Evolutionary conservation across 192 early-diverging fungal genomes (phyloP).

Genomic region (Linnemannia schmuckeri): DNA sequence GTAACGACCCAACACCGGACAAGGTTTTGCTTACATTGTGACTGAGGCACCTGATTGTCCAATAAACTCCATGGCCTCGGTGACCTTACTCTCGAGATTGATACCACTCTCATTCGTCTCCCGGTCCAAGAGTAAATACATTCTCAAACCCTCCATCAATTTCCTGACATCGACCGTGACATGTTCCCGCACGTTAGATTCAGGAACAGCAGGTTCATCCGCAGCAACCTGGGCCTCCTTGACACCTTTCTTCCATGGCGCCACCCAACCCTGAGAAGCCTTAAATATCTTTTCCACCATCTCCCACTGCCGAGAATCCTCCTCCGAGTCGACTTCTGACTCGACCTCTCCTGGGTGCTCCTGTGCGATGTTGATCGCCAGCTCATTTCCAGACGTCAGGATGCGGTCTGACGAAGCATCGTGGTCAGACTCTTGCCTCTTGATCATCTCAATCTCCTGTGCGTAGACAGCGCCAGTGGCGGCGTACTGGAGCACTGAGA

Average conservation of each 20-base stretch:
- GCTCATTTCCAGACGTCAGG: background rate
- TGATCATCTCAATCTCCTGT: conserved; percentile 30
- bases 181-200: background rate
- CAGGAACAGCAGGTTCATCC: background rate
- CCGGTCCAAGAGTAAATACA: background rate
- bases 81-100: conserved; percentile 3
- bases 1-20: background rate
- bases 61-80: conserved; percentile 24
- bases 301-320: background rate
- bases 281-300: conserved; percentile 12
- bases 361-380: conserved; percentile 4
- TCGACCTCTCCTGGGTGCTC: background rate
- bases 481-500: conserved; percentile 36
- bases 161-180: background rate
- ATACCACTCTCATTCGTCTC: background rate
- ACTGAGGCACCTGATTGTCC: background rate
- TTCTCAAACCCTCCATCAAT: conserved; percentile 4
- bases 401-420: background rate
- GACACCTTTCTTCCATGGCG: conserved; percentile 16
- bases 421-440: background rate
- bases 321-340: background rate
- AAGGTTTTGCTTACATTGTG: conserved; percentile 7
- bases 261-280: conserved; percentile 11
- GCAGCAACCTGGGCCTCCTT: conserved; percentile 16
- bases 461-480: conserved; percentile 36